These are phyloP conservation scores for Crithidia sp. DNA, from an alignment of 208 protist species.

Conservation along the genomic window DNA sequence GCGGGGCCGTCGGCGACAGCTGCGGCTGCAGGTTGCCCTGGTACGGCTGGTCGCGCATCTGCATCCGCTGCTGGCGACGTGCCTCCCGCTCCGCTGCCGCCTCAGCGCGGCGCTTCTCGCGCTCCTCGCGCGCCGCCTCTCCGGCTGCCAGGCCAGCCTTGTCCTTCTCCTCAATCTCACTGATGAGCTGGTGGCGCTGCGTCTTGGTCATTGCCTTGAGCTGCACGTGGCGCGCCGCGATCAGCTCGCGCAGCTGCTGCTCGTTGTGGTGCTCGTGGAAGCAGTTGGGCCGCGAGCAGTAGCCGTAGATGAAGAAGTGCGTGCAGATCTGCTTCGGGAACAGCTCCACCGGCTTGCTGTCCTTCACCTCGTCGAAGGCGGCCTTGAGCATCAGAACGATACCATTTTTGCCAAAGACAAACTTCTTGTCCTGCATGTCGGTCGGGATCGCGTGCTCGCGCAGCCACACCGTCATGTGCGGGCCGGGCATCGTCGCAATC, in stretches of 20 bases:
- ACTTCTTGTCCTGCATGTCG: slow-evolving; percentile 57
- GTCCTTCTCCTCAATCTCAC: slow-evolving; percentile 65
- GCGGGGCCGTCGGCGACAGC: background rate
- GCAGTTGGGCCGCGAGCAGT: slow-evolving; percentile 81
- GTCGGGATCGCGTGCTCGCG: slow-evolving; percentile 64
- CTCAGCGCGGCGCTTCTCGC: slow-evolving; percentile 33
- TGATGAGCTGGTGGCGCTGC: slow-evolving; percentile 72
- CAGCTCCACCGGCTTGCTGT: slow-evolving; percentile 88
- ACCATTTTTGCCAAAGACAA: slow-evolving; percentile 75
- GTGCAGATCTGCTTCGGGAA: slow-evolving; percentile 85
- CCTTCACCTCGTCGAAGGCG: slow-evolving; percentile 64
- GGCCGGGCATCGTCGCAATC: slow-evolving; percentile 81
- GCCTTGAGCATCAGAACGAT: slow-evolving; percentile 87
- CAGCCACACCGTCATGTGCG: slow-evolving; percentile 85
- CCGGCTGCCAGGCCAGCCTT: slow-evolving; percentile 52
- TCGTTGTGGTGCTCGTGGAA: slow-evolving; percentile 87
- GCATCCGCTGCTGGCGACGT: slow-evolving; percentile 23
- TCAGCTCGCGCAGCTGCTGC: slow-evolving; percentile 72
- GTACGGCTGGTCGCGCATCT: background rate
- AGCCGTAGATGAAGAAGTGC: slow-evolving; percentile 85
- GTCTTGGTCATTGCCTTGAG: slow-evolving; percentile 83
- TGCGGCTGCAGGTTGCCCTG: slow-evolving; percentile 25
- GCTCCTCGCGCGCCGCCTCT: slow-evolving; percentile 50
- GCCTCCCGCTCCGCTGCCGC: slow-evolving; percentile 22
- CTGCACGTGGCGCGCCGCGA: slow-evolving; percentile 77